These are phyloP conservation scores for Antrodiella citrinella DNA, from an alignment of 768 basidiomycete species.

Conservation along the genomic window DNA sequence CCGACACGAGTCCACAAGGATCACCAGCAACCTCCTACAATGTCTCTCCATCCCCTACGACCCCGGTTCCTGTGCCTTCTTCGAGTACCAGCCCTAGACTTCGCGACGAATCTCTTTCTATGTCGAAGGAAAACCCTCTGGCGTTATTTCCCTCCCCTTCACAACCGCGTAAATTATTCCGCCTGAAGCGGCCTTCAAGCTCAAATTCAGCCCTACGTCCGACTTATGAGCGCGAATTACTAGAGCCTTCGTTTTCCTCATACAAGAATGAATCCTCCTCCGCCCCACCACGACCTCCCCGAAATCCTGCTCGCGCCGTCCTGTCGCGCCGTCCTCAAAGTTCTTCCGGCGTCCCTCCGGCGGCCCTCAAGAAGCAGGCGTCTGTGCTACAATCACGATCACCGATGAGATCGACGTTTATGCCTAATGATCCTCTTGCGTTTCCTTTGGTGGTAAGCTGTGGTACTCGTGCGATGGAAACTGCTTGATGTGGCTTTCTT, in stretches of 20 bases:
- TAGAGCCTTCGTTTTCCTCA: neutral
- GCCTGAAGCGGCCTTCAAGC: conserved; percentile 14
- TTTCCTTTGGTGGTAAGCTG: neutral
- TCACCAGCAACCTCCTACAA: neutral
- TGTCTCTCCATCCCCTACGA: neutral
- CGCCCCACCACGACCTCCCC: conserved; percentile 13
- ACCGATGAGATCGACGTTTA: neutral
- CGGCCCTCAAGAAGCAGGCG: neutral
- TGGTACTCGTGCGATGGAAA: too few relatives aligned
- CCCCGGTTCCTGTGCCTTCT: neutral
- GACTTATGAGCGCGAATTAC: neutral
- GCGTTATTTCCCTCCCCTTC: conserved; percentile 1
- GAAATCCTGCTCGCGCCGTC: conserved; percentile 13
- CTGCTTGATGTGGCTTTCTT: too few relatives aligned
- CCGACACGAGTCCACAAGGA: neutral
- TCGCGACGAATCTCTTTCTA: conserved; percentile 5
- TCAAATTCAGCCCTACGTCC: conserved; percentile 8
- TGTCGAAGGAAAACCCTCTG: conserved; percentile 1
- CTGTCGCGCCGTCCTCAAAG: conserved; percentile 5
- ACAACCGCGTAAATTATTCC: conserved; percentile 12
- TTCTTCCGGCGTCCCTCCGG: conserved; percentile 2
- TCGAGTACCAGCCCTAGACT: conserved; percentile 6
- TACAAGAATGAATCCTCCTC: neutral
- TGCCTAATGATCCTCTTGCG: neutral
- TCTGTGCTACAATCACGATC: neutral